phyloP scores from a whole-genome alignment of 139 green algal genomes.

The Tetraselmis striata region DNA sequence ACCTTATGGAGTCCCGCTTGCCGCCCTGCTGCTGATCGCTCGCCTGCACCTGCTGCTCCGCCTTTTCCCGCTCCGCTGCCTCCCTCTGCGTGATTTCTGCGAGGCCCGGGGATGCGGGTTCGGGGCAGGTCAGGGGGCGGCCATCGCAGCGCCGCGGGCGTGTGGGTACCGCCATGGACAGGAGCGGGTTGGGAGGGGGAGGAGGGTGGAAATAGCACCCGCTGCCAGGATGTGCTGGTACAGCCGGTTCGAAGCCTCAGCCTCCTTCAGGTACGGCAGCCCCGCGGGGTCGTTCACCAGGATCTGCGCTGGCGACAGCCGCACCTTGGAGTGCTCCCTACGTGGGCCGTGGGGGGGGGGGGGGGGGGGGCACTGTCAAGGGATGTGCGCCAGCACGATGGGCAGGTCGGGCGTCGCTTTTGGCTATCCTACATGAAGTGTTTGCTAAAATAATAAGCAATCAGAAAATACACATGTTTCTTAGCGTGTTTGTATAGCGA shows the following conservation, averaged over 20 bases:
- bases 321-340: background rate
- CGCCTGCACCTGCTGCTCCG: too few species aligned
- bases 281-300: background rate
- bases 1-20: too few species aligned
- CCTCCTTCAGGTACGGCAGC: background rate
- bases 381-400: background rate
- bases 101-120: background rate
- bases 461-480: background rate
- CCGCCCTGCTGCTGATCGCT: too few species aligned
- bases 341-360: too few species aligned
- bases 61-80: background rate
- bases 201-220: too few species aligned
- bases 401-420: too few species aligned
- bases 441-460: too few species aligned
- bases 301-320: background rate
- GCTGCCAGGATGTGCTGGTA: background rate
- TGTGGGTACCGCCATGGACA: too few species aligned
- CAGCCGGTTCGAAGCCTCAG: background rate
- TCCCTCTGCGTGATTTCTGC: background rate
- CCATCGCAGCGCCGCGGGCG: background rate
- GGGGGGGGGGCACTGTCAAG: background rate
- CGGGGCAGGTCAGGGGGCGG: background rate
- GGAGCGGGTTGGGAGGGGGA: too few species aligned
- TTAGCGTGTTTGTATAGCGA: too few species aligned
- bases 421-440: too few species aligned